A percentile compares a stretch with the other conserved stretches of the same genome.
These are phyloP conservation scores for Backusella westeae DNA, from an alignment of 192 early-diverging fungal species.

Conservation along the genomic window DNA sequence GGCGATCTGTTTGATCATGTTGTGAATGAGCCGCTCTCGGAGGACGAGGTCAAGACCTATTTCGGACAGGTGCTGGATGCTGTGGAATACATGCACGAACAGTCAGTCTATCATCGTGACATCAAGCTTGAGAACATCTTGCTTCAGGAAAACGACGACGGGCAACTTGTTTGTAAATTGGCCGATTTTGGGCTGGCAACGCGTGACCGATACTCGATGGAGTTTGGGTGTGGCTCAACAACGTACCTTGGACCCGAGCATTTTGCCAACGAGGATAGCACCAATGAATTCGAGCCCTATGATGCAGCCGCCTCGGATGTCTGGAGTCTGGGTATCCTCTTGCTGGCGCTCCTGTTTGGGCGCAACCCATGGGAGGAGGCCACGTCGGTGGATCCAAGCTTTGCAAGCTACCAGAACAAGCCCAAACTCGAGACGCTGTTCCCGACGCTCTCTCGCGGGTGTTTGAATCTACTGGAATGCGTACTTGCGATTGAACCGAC, in stretches of 20 bases:
- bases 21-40: slow-evolving; percentile 61
- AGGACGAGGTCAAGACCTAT: slow-evolving; percentile 53
- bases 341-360: slow-evolving; percentile 72
- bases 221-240: slow-evolving; percentile 86
- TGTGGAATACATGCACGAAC: slow-evolving; percentile 72
- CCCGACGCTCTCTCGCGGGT: slow-evolving; percentile 39
- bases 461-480: slow-evolving; percentile 38
- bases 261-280: slow-evolving; percentile 35
- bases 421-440: slow-evolving; percentile 42
- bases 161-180: slow-evolving; percentile 50
- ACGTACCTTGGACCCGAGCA: slow-evolving; percentile 89
- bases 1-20: slow-evolving; percentile 97
- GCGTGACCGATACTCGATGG: slow-evolving; percentile 64
- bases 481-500: slow-evolving; percentile 46
- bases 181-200: slow-evolving; percentile 95
- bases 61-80: slow-evolving; percentile 81
- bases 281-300: slow-evolving; percentile 38
- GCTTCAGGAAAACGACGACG: slow-evolving; percentile 24
- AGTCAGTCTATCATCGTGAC: slow-evolving; percentile 90
- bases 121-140: slow-evolving; percentile 93
- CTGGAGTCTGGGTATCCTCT: slow-evolving; percentile 80
- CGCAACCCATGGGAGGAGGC: slow-evolving; percentile 79
- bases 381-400: slow-evolving; percentile 41
- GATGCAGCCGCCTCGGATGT: slow-evolving; percentile 66
- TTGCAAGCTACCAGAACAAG: slow-evolving; percentile 46